phyloP scores from a whole-genome alignment of 1,284 basidiomycete species.

The Sporisorium sorghi region DNA sequence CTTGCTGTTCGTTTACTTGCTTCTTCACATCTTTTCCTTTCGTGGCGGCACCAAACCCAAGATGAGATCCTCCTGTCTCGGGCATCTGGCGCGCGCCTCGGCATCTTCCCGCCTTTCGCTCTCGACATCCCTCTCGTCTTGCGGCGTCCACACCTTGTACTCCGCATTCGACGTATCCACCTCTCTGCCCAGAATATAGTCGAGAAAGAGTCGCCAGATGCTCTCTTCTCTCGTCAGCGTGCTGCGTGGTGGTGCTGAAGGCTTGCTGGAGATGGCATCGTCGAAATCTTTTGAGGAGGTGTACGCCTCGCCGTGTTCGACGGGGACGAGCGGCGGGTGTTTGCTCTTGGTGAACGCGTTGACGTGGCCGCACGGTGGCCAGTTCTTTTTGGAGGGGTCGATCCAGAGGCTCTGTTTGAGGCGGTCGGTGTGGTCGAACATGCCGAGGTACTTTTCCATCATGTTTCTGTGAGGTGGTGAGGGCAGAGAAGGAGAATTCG shows the following conservation, averaged over 20 bases:
- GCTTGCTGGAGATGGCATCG: slow-evolving; percentile 25
- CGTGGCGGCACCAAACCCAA: slow-evolving; percentile 25
- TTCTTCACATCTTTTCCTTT: slow-evolving; percentile 28
- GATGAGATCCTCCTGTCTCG: slow-evolving; percentile 31
- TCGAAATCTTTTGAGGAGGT: slow-evolving; percentile 28
- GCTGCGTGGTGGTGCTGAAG: slow-evolving; percentile 24
- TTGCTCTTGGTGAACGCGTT: slow-evolving; percentile 47
- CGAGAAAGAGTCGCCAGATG: slow-evolving; percentile 55
- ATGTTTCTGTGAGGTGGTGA: slow-evolving; percentile 33
- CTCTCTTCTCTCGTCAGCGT: slow-evolving; percentile 52
- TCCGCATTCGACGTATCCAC: slow-evolving; percentile 38
- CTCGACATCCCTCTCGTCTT: slow-evolving; percentile 44
- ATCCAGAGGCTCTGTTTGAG: slow-evolving; percentile 58
- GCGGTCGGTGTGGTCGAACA: slow-evolving; percentile 49
- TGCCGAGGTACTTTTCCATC: slow-evolving; percentile 55
- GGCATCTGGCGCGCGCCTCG: slow-evolving; percentile 18
- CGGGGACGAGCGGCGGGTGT: slow-evolving; percentile 26
- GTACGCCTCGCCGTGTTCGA: slow-evolving; percentile 54
- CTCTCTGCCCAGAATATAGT: slow-evolving; percentile 44
- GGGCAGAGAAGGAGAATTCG: background rate
- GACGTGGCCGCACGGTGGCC: slow-evolving; percentile 54
- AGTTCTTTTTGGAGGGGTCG: slow-evolving; percentile 47
- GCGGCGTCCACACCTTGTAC: slow-evolving; percentile 39
- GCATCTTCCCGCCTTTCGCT: slow-evolving; percentile 26
- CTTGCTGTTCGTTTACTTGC: background rate